Conservation (phyloP, 2,329 filamentous ascomycete species). For the Mariannaea sp. region DNA sequence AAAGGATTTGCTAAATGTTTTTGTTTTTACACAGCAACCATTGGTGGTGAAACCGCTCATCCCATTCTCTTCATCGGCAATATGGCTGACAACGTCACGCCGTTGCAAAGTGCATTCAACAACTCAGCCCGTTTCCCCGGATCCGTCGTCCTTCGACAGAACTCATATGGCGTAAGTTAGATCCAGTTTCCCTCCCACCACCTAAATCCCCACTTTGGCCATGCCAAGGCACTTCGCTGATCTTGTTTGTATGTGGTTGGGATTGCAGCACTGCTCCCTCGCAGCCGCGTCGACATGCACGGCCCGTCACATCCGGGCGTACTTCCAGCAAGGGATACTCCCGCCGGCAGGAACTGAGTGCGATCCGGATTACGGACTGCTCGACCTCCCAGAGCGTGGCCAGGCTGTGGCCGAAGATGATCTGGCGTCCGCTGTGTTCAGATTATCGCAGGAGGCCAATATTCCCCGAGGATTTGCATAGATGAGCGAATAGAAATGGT, state of each 20-base stretch:
- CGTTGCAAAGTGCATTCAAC: conserved; percentile 50
- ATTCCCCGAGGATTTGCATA: conserved; percentile 24
- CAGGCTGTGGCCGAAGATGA: conserved; percentile 23
- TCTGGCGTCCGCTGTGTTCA: conserved; percentile 23
- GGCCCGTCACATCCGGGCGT: conserved; percentile 46
- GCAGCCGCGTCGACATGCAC: conserved; percentile 52
- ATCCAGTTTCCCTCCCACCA: background rate
- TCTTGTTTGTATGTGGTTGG: no score
- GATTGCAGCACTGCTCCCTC: conserved; percentile 56
- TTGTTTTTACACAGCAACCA: conserved; percentile 31
- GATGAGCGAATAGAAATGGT: background rate
- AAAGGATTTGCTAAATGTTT: no score
- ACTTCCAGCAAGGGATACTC: conserved; percentile 52
- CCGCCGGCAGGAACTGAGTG: conserved; percentile 53
- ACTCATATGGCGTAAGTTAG: conserved; percentile 54
- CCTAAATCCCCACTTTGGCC: no score
- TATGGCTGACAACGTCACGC: conserved; percentile 54
- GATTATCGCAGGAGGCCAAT: conserved; percentile 25
- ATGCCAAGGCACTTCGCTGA: no score
- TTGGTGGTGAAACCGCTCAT: conserved; percentile 45
- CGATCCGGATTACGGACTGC: conserved; percentile 50
- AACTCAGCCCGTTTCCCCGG: conserved; percentile 51
- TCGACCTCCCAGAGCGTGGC: conserved; percentile 39
- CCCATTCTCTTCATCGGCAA: conserved; percentile 54
- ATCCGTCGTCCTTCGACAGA: conserved; percentile 53